phyloP scores from a whole-genome alignment of 306 rosid genomes.

The Vicia faba region DNA sequence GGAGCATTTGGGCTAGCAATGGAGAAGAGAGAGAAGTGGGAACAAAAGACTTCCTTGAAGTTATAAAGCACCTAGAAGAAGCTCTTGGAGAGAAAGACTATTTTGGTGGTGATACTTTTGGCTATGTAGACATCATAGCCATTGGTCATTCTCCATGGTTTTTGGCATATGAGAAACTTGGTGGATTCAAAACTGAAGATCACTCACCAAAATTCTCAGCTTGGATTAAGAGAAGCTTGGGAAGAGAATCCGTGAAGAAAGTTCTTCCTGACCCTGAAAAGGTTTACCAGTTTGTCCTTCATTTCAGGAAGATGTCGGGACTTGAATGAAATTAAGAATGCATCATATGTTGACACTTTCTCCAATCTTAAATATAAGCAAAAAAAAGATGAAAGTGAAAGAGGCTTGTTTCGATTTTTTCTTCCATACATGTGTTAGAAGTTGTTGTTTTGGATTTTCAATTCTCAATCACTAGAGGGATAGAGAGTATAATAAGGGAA shows the following conservation, averaged over 20 bases:
- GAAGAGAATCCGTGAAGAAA: conserved; percentile 50
- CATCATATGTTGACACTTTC: neutral
- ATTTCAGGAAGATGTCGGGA: conserved; percentile 50
- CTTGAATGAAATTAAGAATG: conserved; percentile 31
- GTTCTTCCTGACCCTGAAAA: conserved; percentile 55
- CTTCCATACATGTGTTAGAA: neutral
- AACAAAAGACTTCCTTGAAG: conserved; percentile 57
- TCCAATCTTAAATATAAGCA: too few species aligned
- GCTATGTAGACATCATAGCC: conserved; percentile 59
- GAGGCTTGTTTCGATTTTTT: neutral
- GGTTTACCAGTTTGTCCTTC: conserved; percentile 48
- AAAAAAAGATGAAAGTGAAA: neutral
- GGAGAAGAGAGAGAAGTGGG: conserved; percentile 66
- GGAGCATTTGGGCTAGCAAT: conserved; percentile 53
- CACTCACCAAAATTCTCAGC: conserved; percentile 62
- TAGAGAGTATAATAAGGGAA: too few species aligned
- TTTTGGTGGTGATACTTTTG: conserved; percentile 63
- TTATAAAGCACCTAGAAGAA: conserved; percentile 56
- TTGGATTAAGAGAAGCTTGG: conserved; percentile 57
- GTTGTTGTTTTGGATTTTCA: conserved; percentile 17
- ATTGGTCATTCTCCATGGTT: conserved; percentile 62
- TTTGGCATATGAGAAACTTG: conserved; percentile 57
- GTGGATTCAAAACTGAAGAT: conserved; percentile 61
- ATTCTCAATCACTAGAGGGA: neutral
- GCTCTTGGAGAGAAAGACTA: conserved; percentile 60